Percentiles rank a stretch among this genome's conserved stretches.
These are phyloP conservation scores for Larix kaempferi DNA, from an alignment of 75 land plant species.

Conservation along the genomic window DNA sequence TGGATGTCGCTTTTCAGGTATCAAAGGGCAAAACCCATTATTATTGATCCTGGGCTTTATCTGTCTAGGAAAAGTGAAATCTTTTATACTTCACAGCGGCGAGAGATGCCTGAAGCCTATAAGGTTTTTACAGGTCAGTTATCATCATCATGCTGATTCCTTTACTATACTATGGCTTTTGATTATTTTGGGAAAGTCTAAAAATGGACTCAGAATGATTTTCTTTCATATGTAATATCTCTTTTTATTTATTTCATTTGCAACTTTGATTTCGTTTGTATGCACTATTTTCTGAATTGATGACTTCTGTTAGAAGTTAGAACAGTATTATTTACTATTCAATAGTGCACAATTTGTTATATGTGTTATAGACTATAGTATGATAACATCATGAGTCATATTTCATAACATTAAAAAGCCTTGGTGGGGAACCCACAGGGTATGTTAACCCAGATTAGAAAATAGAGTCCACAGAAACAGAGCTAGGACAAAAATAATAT, in stretches of 20 bases:
- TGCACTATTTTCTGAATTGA: neutral
- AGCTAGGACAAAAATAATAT: neutral
- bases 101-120: constrained; percentile 66
- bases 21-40: constrained; percentile 76
- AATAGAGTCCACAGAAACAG: neutral
- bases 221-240: neutral
- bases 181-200: neutral
- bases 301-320: neutral
- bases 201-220: neutral
- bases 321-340: neutral
- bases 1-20: constrained; percentile 40
- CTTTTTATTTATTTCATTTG: neutral
- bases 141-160: neutral
- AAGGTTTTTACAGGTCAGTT: constrained; percentile 76
- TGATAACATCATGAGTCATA: too few species aligned
- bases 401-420: neutral
- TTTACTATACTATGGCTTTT: neutral
- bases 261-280: neutral
- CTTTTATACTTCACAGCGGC: constrained; percentile 43
- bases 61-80: constrained; percentile 63
- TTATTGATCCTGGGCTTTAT: constrained; percentile 82
- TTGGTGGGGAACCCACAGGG: neutral
- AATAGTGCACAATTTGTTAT: neutral
- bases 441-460: neutral
- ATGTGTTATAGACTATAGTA: too few species aligned